phyloP scores from a whole-genome alignment of 148 eudicot genomes.

The Cornus kousa region DNA sequence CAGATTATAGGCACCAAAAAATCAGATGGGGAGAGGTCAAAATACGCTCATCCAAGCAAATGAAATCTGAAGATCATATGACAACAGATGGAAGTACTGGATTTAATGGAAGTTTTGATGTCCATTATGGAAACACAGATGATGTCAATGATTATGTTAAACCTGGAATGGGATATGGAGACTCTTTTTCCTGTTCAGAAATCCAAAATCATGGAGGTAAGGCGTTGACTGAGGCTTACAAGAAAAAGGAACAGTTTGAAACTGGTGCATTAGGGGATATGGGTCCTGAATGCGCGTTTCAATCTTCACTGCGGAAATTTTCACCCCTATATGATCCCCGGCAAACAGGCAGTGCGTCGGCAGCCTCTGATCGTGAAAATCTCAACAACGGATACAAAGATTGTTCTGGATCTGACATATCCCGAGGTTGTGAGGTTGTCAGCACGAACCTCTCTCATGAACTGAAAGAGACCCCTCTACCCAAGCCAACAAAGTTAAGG shows the following conservation, averaged over 20 bases:
- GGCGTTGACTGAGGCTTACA: conserved; percentile 7
- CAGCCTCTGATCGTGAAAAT: conserved; percentile 18
- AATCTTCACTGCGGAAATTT: conserved; percentile 7
- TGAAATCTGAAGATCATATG: conserved; percentile 22
- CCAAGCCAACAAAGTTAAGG: conserved; percentile 49
- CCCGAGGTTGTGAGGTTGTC: conserved; percentile 7
- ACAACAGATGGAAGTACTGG: conserved; percentile 10
- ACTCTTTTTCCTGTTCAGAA: conserved; percentile 7
- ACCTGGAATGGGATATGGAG: background rate
- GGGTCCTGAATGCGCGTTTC: conserved; percentile 9
- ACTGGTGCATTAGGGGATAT: conserved; percentile 1
- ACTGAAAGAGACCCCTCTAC: conserved; percentile 30
- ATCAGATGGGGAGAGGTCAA: conserved; percentile 28
- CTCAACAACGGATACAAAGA: conserved; percentile 1
- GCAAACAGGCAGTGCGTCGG: background rate
- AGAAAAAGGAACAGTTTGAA: conserved; percentile 1
- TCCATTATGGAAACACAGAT: conserved; percentile 5
- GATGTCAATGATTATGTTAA: background rate
- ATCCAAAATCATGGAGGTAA: conserved; percentile 8
- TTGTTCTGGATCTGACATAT: conserved; percentile 15
- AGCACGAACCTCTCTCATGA: conserved; percentile 24
- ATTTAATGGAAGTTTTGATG: background rate
- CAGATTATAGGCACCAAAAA: conserved; percentile 19
- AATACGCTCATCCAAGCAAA: conserved; percentile 24
- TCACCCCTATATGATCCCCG: background rate